A percentile compares a stretch with the other conserved stretches of the same genome.
These are phyloP conservation scores for Maudiozyma serrabonitensis DNA, from an alignment of 805 yeast genomes.

Conservation along the genomic window DNA sequence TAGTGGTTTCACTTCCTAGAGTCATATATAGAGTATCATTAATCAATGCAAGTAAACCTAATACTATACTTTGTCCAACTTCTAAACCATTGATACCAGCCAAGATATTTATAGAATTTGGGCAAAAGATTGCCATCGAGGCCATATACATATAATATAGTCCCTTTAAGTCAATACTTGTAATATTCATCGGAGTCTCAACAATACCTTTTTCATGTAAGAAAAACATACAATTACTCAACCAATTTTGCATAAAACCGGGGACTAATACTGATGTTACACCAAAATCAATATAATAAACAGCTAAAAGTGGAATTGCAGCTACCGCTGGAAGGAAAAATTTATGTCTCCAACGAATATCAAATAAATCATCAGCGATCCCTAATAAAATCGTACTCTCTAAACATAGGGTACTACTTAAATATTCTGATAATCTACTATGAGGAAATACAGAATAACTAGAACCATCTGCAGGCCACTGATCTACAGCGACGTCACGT, in stretches of 20 bases:
- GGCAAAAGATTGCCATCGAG: constrained; percentile 83
- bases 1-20: constrained; percentile 45
- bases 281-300: constrained; percentile 89
- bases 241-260: constrained; percentile 39
- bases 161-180: constrained; percentile 59
- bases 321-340: constrained; percentile 93
- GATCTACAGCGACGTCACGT: constrained; percentile 25
- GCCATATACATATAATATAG: constrained; percentile 87
- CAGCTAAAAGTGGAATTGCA: constrained; percentile 80
- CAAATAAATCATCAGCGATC: constrained; percentile 88
- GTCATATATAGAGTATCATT: constrained; percentile 70
- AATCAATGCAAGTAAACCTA: constrained; percentile 57
- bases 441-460: constrained; percentile 49
- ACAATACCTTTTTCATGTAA: constrained; percentile 9
- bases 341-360: constrained; percentile 95
- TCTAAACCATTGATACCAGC: constrained; percentile 97
- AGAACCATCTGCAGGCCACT: neutral
- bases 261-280: constrained; percentile 85
- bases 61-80: constrained; percentile 84
- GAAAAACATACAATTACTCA: constrained; percentile 9
- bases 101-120: constrained; percentile 87
- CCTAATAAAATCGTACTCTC: constrained; percentile 82
- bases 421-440: constrained; percentile 70
- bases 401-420: constrained; percentile 74
- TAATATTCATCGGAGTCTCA: constrained; percentile 5